A percentile compares a stretch with the other conserved stretches of the same genome.
Evolutionary conservation across 225 moss, liverwort and hornwort species (phyloP).

Genomic region (Sphagnum tenellum): DNA sequence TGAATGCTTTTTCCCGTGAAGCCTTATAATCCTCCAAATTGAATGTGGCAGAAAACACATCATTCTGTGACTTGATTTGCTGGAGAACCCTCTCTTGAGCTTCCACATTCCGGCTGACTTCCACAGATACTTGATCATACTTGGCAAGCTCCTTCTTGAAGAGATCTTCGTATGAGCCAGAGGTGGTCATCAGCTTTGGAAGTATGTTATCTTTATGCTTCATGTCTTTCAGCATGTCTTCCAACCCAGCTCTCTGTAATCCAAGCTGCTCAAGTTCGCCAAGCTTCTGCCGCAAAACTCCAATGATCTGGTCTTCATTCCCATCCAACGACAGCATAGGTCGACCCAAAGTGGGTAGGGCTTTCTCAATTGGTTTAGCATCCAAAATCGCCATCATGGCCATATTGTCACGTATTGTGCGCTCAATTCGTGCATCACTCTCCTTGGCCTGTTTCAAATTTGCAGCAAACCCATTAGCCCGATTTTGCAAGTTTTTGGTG

Average conservation of each 20-base stretch:
- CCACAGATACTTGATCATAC: slow-evolving; percentile 78
- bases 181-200: slow-evolving; percentile 98
- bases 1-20: slow-evolving; percentile 72
- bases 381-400: slow-evolving; percentile 78
- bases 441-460: slow-evolving; percentile 94
- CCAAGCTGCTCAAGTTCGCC: slow-evolving; percentile 79
- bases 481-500: slow-evolving; percentile 88
- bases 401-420: slow-evolving; percentile 86
- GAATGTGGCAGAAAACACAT: slow-evolving; percentile 82
- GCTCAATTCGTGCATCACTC: slow-evolving; percentile 92
- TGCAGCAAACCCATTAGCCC: slow-evolving; percentile 93
- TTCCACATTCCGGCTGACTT: slow-evolving; percentile 79
- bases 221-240: slow-evolving; percentile 99
- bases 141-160: slow-evolving; percentile 93
- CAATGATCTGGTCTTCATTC: slow-evolving; percentile 93
- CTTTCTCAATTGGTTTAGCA: slow-evolving; percentile 89
- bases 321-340: slow-evolving; percentile 92
- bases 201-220: slow-evolving; percentile 97
- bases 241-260: slow-evolving; percentile 90
- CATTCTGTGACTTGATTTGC: slow-evolving; percentile 87
- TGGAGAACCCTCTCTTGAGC: slow-evolving; percentile 77
- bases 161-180: slow-evolving; percentile 96
- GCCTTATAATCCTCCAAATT: slow-evolving; percentile 86
- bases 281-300: slow-evolving; percentile 70
- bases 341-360: slow-evolving; percentile 82